phyloP scores from a whole-genome alignment of 1,284 basidiomycete species.

The Tetrapyrgos nigripes region DNA sequence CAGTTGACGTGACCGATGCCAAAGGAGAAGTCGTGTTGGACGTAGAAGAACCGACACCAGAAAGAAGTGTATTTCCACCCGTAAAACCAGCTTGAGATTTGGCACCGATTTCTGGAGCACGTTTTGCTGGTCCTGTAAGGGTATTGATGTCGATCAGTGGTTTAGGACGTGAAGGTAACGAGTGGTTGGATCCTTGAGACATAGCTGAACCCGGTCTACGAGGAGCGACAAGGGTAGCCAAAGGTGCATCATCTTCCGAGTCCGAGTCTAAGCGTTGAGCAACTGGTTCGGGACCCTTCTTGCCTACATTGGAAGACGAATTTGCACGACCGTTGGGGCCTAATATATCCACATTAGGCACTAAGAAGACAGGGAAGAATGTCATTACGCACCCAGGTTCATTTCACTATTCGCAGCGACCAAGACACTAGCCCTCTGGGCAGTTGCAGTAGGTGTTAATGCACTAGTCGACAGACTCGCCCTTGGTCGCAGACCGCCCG shows the following conservation, averaged over 20 bases:
- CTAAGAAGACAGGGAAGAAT: constrained; percentile 3
- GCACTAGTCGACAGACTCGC: constrained; percentile 47
- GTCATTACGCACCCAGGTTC: constrained; percentile 27
- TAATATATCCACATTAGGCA: neutral
- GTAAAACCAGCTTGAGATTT: constrained; percentile 44
- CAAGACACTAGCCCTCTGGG: constrained; percentile 41
- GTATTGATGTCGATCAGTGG: constrained; percentile 53
- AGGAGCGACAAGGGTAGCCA: constrained; percentile 49
- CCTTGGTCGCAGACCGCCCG: constrained; percentile 25
- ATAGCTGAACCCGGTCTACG: constrained; percentile 46
- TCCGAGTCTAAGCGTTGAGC: constrained; percentile 37
- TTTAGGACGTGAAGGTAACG: constrained; percentile 11
- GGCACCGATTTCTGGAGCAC: constrained; percentile 23
- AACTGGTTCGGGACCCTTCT: neutral
- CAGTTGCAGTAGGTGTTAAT: constrained; percentile 40
- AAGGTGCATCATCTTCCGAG: constrained; percentile 50
- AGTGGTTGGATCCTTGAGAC: constrained; percentile 32
- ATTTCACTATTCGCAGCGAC: constrained; percentile 27
- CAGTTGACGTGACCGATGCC: constrained; percentile 26
- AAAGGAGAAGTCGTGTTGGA: neutral
- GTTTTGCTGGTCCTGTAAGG: constrained; percentile 38
- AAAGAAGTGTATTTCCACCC: constrained; percentile 41
- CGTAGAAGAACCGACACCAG: constrained; percentile 22
- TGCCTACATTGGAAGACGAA: too few relatives aligned
- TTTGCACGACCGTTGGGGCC: neutral